These are phyloP conservation scores for Comarum palustre DNA, from an alignment of 306 rosid species.

Conservation along the genomic window DNA sequence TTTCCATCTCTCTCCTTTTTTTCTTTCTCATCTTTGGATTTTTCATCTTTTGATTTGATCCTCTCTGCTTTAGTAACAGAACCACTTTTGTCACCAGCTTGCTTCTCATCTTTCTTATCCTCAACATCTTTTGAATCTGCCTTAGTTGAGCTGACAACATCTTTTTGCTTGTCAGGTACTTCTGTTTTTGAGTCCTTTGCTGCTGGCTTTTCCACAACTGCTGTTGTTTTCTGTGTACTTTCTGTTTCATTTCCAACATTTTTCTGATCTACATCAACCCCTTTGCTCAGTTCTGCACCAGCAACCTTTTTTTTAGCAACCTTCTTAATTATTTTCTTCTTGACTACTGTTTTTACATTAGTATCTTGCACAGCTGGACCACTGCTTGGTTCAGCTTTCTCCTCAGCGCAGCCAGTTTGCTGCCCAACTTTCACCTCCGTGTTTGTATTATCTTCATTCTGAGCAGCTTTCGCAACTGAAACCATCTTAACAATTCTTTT, in stretches of 20 bases:
- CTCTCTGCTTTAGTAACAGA: conserved; percentile 31
- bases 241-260: conserved; percentile 36
- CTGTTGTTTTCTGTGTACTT: conserved; percentile 38
- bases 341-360: conserved; percentile 52
- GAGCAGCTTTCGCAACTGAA: conserved; percentile 40
- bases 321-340: conserved; percentile 83
- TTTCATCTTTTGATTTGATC: conserved; percentile 61
- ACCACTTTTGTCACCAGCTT: conserved; percentile 39
- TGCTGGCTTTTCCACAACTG: conserved; percentile 35
- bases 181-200: conserved; percentile 43
- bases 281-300: conserved; percentile 40
- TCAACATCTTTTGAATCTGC: conserved; percentile 40
- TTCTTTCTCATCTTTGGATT: conserved; percentile 60
- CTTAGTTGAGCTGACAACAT: conserved; percentile 34
- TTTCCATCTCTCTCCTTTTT: conserved; percentile 51
- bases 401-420: conserved; percentile 40
- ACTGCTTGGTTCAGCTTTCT: conserved; percentile 46
- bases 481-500: conserved; percentile 34
- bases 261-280: conserved; percentile 32
- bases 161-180: conserved; percentile 33
- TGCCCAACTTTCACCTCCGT: conserved; percentile 38
- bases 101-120: conserved; percentile 53
- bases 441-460: conserved; percentile 24
- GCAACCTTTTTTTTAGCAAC: conserved; percentile 70
- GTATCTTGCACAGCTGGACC: conserved; percentile 36